Conservation (phyloP, 108 stramenopile species). For the Epithemia pelagica region DNA sequence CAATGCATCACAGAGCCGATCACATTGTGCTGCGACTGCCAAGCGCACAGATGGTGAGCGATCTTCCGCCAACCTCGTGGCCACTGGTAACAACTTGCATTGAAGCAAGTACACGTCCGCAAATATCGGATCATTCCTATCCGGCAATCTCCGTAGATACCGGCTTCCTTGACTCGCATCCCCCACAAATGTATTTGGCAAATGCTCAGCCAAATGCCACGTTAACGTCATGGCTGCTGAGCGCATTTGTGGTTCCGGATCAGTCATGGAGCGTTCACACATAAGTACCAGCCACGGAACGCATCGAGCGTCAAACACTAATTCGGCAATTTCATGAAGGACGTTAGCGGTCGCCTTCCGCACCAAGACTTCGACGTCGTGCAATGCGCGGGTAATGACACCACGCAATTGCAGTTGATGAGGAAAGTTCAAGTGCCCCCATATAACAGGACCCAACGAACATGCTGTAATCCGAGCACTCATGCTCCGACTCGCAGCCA, state of each 20-base stretch:
- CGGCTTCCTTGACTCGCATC: constrained; percentile 84
- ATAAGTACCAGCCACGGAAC: constrained; percentile 88
- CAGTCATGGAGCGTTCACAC: constrained; percentile 89
- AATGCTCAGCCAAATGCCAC: constrained; percentile 84
- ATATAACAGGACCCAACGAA: constrained; percentile 79
- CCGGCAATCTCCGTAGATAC: constrained; percentile 68
- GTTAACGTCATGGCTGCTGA: constrained; percentile 87
- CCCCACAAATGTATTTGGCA: constrained; percentile 85
- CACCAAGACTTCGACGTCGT: constrained; percentile 84
- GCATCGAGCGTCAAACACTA: constrained; percentile 70
- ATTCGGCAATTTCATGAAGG: constrained; percentile 82
- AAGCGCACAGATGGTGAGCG: constrained; percentile 69
- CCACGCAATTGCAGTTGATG: constrained; percentile 84
- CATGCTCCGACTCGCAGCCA: constrained; percentile 77
- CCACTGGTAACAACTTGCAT: constrained; percentile 84
- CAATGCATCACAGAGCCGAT: constrained; percentile 72
- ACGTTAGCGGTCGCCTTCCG: constrained; percentile 81
- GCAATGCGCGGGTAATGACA: constrained; percentile 83
- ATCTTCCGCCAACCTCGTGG: constrained; percentile 83
- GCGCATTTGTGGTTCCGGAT: constrained; percentile 82
- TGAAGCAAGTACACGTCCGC: constrained; percentile 85
- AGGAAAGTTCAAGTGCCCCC: constrained; percentile 84
- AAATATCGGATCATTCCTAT: constrained; percentile 75
- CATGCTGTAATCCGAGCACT: constrained; percentile 82
- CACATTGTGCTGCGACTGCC: constrained; percentile 84